Percentiles rank a stretch among this genome's conserved stretches.
Conservation (phyloP, 257 asterid genomes). For the Gentiana dahurica region DNA sequence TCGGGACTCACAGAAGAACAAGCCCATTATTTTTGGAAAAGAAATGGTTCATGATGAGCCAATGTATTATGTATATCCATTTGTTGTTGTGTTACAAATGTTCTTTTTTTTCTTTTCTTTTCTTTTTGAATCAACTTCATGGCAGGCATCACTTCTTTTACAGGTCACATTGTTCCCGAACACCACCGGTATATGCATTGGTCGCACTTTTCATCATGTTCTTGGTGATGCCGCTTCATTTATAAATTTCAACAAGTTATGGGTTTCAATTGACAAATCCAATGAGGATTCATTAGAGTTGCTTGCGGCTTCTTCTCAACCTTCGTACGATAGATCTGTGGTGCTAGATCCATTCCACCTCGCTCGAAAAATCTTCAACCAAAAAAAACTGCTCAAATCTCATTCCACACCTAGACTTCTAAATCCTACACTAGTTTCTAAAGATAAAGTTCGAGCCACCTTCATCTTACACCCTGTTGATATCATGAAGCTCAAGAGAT, state of each 20-base stretch:
- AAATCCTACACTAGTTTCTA: conserved; percentile 5
- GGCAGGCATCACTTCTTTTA: no score
- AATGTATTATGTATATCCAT: no score
- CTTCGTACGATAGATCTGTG: conserved; percentile 10
- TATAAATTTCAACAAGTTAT: conserved; percentile 28
- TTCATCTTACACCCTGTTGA: conserved; percentile 19
- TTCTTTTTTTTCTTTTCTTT: no score
- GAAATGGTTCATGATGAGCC: no score
- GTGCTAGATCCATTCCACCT: conserved; percentile 22
- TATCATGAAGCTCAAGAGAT: conserved; percentile 21
- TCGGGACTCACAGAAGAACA: no score
- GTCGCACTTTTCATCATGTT: no score
- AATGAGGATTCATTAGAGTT: conserved; percentile 6
- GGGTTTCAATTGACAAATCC: conserved; percentile 15
- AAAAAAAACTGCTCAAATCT: background rate
- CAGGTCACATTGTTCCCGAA: no score
- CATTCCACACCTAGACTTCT: conserved; percentile 12
- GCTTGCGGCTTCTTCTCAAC: conserved; percentile 7
- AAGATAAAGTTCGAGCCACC: conserved; percentile 23
- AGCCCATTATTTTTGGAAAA: no score
- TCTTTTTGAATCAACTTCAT: no score
- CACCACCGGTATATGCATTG: no score
- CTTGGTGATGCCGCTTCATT: conserved; percentile 31
- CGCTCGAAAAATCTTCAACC: conserved; percentile 24
- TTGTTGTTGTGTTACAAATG: no score